Evolutionary conservation across 2,329 filamentous ascomycete genomes (phyloP), one percentile per base, ranked within the genome.

Genomic region (Rhynchosporium agropyri): DNA sequence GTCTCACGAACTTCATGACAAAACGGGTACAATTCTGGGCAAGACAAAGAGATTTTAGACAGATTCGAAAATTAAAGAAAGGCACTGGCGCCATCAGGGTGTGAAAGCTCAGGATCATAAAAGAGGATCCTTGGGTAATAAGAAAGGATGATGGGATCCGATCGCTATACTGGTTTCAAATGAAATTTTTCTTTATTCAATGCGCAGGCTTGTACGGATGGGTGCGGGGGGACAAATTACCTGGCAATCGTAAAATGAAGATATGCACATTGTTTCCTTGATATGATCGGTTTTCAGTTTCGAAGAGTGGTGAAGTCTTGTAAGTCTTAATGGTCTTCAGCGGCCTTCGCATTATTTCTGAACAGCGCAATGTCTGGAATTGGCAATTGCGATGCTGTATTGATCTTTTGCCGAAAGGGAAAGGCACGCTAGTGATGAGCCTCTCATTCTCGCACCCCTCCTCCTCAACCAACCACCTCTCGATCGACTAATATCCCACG

Each of bases 1-100:
- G 51, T 31, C 61, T 64, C 42, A 67, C 63, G 67, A 67, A 60
- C 29, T 49, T 67, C 51, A 67, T 62, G 65, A 68, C 53, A 58
- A 66, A 63, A 61, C 43, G 51, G 62, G 50, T 54, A 61, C 53
- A 63, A 53, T 60, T 58, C 33, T 53, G 29, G 31, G 57, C n/a
- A 55, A 45, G 43, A 45, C 43, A n/a, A n/a, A 45, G 43, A 20
- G 43, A 33, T 42, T 63, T 63, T 68, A 68, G 66, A 68, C 54
- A 66, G 64, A 68, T 64, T 68, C 58, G 62, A 48, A 45, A 20
- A 48, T 49, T 45, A 61, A 60, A 62, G 60, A 42, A 51, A 57
- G 50, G 50, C n/a, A 55, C 60, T 57, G 59, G 61, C 55, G 61
- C 61, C 60, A 63, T 13, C 29, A 50, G 57, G 48, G 15, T 56